Evolutionary conservation across 495 filamentous ascomycete genomes (phyloP).

Genomic region (Penicillium fimorum): DNA sequence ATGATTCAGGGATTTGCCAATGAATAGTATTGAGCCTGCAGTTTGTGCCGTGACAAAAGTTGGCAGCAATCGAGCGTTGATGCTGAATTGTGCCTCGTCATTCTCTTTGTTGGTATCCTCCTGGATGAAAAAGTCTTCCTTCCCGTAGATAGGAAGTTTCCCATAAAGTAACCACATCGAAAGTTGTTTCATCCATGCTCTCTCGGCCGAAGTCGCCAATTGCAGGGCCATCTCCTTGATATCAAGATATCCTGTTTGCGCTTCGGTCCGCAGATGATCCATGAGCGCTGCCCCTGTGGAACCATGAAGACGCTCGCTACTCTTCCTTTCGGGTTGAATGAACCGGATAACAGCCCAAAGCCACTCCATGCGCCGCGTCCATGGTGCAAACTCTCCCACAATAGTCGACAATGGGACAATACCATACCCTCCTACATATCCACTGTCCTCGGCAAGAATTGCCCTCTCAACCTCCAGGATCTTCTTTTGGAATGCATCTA

Average conservation of each 20-base stretch:
- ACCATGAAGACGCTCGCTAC: constrained; percentile 19
- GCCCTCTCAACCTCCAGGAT: constrained; percentile 79
- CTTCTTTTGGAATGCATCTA: constrained; percentile 75
- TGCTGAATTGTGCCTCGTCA: constrained; percentile 50
- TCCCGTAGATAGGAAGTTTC: constrained; percentile 68
- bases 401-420: constrained; percentile 88
- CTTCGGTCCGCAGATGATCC: constrained; percentile 65
- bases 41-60: constrained; percentile 73
- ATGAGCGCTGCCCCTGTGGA: constrained; percentile 71
- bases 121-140: constrained; percentile 78
- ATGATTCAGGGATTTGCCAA: constrained; percentile 84
- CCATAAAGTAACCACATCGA: constrained; percentile 90
- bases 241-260: constrained; percentile 85
- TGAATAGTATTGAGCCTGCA: constrained; percentile 82
- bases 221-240: constrained; percentile 71
- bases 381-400: constrained; percentile 77
- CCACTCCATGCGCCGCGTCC: constrained; percentile 84
- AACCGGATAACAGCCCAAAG: constrained; percentile 68
- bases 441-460: constrained; percentile 68
- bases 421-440: constrained; percentile 80
- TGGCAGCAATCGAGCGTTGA: constrained; percentile 61
- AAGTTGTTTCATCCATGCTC: constrained; percentile 85
- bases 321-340: constrained; percentile 49
- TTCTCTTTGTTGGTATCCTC: constrained; percentile 38
- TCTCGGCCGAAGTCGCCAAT: constrained; percentile 75